These are phyloP conservation scores for Leishmania tarentolae DNA, from an alignment of 208 protist genomes.

Conservation along the genomic window DNA sequence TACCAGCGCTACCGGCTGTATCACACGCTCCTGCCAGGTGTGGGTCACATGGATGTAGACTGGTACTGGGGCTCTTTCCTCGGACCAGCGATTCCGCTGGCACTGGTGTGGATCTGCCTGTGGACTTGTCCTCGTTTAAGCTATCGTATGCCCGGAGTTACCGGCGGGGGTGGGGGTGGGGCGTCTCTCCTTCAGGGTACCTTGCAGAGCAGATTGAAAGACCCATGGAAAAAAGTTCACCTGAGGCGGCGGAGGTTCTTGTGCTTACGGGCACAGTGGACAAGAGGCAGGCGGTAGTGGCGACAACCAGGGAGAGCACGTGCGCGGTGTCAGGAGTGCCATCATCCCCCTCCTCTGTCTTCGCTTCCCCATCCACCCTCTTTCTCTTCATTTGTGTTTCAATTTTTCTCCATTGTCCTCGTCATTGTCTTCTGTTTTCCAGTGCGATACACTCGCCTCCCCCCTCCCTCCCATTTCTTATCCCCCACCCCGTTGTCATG, in stretches of 20 bases:
- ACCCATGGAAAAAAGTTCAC: not conserved
- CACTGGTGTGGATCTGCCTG: not conserved
- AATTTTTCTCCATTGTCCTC: not conserved
- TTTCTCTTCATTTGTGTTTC: not conserved
- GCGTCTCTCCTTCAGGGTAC: not conserved
- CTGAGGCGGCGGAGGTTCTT: not conserved
- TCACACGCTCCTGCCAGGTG: not conserved
- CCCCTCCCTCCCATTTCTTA: not conserved
- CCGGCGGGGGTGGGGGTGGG: too few species aligned
- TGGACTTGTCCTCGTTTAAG: not conserved
- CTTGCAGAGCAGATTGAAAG: not conserved
- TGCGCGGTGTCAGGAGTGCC: not conserved
- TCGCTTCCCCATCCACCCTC: not conserved
- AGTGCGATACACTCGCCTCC: not conserved
- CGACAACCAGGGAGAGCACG: not conserved
- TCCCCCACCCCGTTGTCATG: not conserved
- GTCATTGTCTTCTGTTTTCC: not conserved
- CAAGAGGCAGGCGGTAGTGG: not conserved
- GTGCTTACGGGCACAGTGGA: not conserved
- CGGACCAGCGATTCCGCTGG: not conserved
- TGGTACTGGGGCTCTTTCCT: not conserved
- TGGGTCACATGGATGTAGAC: not conserved
- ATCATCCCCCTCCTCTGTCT: not conserved
- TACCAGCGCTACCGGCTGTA: too few species aligned
- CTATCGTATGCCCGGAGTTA: not conserved